Conservation (phyloP, 2,329 filamentous ascomycete genomes). For the Pseudophaeomoniella oleicola region DNA sequence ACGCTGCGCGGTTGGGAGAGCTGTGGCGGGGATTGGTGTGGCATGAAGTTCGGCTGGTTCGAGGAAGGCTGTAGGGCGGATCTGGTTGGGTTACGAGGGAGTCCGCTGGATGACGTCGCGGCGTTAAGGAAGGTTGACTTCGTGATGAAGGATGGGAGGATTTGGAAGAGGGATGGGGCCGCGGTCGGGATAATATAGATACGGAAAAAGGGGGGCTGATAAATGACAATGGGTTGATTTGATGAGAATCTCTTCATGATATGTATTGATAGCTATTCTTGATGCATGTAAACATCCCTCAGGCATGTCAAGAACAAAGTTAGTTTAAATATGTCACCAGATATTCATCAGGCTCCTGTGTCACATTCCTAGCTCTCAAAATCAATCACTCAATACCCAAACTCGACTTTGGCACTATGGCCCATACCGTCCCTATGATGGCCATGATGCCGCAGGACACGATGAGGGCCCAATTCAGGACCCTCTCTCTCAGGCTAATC, state of each 20-base stretch:
- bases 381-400: slow-evolving; percentile 35
- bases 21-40: slow-evolving; percentile 38
- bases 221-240: too few relatives aligned
- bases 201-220: too few relatives aligned
- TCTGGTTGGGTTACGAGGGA: slow-evolving; percentile 33
- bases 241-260: too few relatives aligned
- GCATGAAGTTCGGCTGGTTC: slow-evolving; percentile 37
- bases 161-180: slow-evolving; percentile 27
- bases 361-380: too few relatives aligned
- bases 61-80: slow-evolving; percentile 36
- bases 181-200: slow-evolving; percentile 5
- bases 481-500: slow-evolving; percentile 47
- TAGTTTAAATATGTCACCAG: too few relatives aligned
- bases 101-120: slow-evolving; percentile 25
- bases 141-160: slow-evolving; percentile 42
- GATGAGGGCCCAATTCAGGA: slow-evolving; percentile 55
- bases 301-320: too few relatives aligned
- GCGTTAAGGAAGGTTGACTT: slow-evolving; percentile 35
- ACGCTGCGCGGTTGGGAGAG: slow-evolving; percentile 41
- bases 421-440: slow-evolving; percentile 67
- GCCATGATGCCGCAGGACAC: slow-evolving; percentile 56
- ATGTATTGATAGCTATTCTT: too few relatives aligned
- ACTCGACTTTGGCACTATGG: slow-evolving; percentile 66
- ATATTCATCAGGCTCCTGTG: too few relatives aligned
- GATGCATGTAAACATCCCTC: too few relatives aligned